Percentiles rank a stretch among this genome's conserved stretches.
phyloP scores from a whole-genome alignment of 208 protist species.

The Wallacemonas sp. region DNA sequence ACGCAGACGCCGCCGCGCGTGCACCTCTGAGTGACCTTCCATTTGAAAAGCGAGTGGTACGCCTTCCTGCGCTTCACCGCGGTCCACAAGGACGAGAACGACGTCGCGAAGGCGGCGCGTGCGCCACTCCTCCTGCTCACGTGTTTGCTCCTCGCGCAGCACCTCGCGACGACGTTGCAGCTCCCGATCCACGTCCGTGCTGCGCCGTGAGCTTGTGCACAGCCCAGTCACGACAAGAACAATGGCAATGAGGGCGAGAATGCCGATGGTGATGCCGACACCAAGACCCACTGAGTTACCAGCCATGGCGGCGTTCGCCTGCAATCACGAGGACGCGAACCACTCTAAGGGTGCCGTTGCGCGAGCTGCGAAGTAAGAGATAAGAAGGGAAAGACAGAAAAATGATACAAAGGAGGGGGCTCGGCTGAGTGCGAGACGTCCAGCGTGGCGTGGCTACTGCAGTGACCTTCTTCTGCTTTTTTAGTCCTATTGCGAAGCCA shows the following conservation, averaged over 20 bases:
- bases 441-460: no score
- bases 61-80: constrained; percentile 33
- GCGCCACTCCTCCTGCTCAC: constrained; percentile 42
- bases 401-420: not conserved
- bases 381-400: not conserved
- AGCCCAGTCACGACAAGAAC: constrained; percentile 5
- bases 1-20: constrained; percentile 12
- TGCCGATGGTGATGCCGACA: constrained; percentile 9
- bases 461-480: no score
- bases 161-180: constrained; percentile 17
- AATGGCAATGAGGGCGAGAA: constrained; percentile 9
- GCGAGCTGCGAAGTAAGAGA: not conserved
- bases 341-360: no score
- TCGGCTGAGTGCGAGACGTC: no score
- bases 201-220: no score
- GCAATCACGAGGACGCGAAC: not conserved
- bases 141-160: constrained; percentile 11
- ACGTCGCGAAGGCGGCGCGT: constrained; percentile 42
- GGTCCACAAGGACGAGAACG: constrained; percentile 41
- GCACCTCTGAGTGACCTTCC: constrained; percentile 21
- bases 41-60: constrained; percentile 44
- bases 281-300: not conserved
- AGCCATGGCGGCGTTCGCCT: not conserved
- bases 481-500: not conserved
- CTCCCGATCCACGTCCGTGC: constrained; percentile 5